These are phyloP conservation scores for Psilocybe tampanensis DNA, from an alignment of 768 basidiomycete genomes.

Conservation along the genomic window DNA sequence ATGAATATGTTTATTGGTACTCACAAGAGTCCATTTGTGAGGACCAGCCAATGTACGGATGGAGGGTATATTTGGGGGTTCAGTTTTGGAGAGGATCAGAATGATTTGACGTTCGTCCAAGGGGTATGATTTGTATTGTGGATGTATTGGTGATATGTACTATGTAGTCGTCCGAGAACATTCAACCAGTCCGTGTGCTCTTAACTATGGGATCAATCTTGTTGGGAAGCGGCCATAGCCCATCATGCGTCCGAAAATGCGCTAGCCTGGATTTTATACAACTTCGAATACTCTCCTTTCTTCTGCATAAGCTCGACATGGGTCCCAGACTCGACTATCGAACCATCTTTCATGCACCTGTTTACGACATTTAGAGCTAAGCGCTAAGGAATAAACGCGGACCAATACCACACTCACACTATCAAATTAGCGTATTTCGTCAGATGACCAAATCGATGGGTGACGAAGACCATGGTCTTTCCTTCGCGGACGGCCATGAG, in stretches of 20 bases:
- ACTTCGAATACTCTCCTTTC: slow-evolving; percentile 41
- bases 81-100: background rate
- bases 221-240: no score
- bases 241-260: slow-evolving; percentile 22
- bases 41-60: background rate
- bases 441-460: slow-evolving; percentile 55
- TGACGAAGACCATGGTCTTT: slow-evolving; percentile 59
- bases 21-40: background rate
- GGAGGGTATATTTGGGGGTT: background rate
- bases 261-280: slow-evolving; percentile 42
- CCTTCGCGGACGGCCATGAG: slow-evolving; percentile 40
- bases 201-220: no score
- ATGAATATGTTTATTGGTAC: slow-evolving; percentile 2
- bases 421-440: slow-evolving; percentile 52
- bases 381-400: no score
- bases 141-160: no score
- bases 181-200: no score
- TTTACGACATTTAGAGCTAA: no score
- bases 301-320: slow-evolving; percentile 39
- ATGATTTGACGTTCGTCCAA: background rate
- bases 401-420: slow-evolving; percentile 50
- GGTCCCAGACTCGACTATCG: slow-evolving; percentile 40
- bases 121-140: background rate
- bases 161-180: no score
- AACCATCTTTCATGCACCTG: slow-evolving; percentile 49